Evolutionary conservation across 768 basidiomycete genomes (phyloP), one percentile per base, ranked within the genome.

Genomic region (Lepiota subincarnata): DNA sequence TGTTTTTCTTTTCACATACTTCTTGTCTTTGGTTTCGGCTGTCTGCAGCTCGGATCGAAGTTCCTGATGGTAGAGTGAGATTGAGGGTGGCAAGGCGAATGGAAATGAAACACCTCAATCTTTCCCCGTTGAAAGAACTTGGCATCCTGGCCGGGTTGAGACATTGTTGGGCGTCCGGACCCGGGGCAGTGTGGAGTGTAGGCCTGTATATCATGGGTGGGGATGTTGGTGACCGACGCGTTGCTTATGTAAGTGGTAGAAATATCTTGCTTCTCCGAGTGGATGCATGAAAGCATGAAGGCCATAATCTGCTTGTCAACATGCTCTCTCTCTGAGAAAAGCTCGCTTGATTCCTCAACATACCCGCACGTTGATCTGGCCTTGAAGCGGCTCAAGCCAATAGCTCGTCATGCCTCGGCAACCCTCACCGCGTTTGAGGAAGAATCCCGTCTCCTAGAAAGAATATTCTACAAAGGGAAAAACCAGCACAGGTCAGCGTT

Each of bases 11-110:
- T 95, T 95, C 60, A 83, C 73, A 59, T 82, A 98, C 63, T 94
- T 96, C 79, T 98, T 99, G 79, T 99, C 97, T 72, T 97, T 97
- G 58, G 87, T 77, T 67, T 93, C 92, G 7, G 91, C 89, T 43
- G 90, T 89, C 68, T 91, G 89, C 40, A 97, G 80, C 67, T 98
- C 94, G 58, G 87, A 82, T 50, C 92, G 87, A 64, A 95, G 90
- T 78, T 94, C 92, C 87, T 91, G 63, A 44, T 2, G 16, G 38
- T 28, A 57, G 5, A 34, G 31, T 54, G 31, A 42, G 48, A 28
- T 45, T 16, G 39, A 40, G 24, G 34, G 12, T 16, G 42, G 42
- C 19, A n/a, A 42, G 40, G 34, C 6, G 19, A 31, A 34, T 40
- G 19, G 5, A n/a, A 40, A 48, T 43, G 52, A 51, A 50, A 54